A percentile compares a stretch with the other conserved stretches of the same genome.
These are phyloP conservation scores for Komagataella pastoris DNA, from an alignment of 805 yeast species.

Conservation along the genomic window DNA sequence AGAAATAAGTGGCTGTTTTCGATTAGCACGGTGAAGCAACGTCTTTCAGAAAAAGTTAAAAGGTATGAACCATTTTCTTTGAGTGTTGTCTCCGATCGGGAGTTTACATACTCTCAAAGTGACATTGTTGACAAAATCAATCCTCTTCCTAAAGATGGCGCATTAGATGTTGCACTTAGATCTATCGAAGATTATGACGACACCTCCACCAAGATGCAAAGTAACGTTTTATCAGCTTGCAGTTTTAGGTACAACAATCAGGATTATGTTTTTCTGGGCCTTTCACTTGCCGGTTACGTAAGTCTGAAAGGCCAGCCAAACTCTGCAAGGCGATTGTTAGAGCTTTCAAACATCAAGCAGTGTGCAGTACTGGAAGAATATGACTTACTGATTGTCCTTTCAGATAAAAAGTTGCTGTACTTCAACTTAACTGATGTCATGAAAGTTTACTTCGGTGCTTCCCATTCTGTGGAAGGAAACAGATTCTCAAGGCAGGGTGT, in stretches of 20 bases:
- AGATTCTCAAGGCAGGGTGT: constrained; percentile 39
- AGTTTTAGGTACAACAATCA: constrained; percentile 31
- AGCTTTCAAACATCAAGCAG: constrained; percentile 37
- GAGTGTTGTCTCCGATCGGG: neutral
- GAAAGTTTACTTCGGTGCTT: constrained; percentile 36
- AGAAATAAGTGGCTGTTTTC: constrained; percentile 1
- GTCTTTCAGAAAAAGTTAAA: neutral
- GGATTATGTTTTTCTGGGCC: constrained; percentile 41
- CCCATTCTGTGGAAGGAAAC: constrained; percentile 29
- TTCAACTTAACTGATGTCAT: constrained; percentile 51
- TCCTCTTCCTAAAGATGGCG: neutral
- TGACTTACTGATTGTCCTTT: constrained; percentile 42
- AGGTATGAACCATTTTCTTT: neutral
- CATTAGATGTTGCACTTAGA: neutral
- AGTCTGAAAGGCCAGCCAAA: constrained; percentile 22
- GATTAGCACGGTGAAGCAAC: neutral
- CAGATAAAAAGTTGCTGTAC: constrained; percentile 46
- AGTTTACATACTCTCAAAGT: neutral
- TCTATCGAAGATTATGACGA: constrained; percentile 5
- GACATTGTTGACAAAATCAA: neutral
- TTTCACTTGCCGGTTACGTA: constrained; percentile 50
- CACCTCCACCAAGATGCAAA: constrained; percentile 7
- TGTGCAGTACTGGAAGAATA: constrained; percentile 46
- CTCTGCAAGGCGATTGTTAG: constrained; percentile 49
- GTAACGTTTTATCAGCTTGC: constrained; percentile 28